phyloP scores from a whole-genome alignment of 768 basidiomycete genomes.

The Termitomyces bulborhizus region DNA sequence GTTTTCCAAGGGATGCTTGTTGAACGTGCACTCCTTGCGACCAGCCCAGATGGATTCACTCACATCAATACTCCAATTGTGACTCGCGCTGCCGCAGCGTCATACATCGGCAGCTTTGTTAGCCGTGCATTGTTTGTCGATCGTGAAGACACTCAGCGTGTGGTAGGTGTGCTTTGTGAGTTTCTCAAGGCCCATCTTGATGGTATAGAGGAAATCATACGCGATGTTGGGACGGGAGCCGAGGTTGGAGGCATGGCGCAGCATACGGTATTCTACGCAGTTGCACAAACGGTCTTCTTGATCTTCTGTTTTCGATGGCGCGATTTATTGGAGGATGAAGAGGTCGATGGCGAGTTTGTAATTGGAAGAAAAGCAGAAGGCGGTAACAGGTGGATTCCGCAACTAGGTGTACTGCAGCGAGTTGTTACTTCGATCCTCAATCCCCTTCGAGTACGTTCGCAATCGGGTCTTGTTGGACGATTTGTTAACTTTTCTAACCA shows the following conservation, averaged over 20 bases:
- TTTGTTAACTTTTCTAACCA: slow-evolving; percentile 21
- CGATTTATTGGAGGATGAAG: slow-evolving; percentile 68
- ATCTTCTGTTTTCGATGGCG: slow-evolving; percentile 99
- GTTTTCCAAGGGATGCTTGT: slow-evolving; percentile 94
- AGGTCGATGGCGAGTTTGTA: slow-evolving; percentile 40
- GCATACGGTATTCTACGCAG: slow-evolving; percentile 84
- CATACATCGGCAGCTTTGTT: slow-evolving; percentile 90
- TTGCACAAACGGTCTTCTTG: slow-evolving; percentile 86
- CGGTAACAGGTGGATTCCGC: slow-evolving; percentile 77
- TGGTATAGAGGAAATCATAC: slow-evolving; percentile 47
- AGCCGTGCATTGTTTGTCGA: slow-evolving; percentile 86
- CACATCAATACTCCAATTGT: slow-evolving; percentile 50
- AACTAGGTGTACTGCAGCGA: slow-evolving; percentile 72
- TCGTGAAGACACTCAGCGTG: slow-evolving; percentile 61
- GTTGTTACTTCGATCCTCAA: slow-evolving; percentile 80
- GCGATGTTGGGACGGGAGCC: slow-evolving; percentile 25
- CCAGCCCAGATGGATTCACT: slow-evolving; percentile 12
- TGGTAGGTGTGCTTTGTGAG: slow-evolving; percentile 80
- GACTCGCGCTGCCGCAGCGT: slow-evolving; percentile 87
- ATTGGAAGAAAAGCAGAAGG: slow-evolving; percentile 15
- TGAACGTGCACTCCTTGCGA: slow-evolving; percentile 69
- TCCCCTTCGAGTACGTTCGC: slow-evolving; percentile 68
- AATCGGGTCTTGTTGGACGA: background rate
- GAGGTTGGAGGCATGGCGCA: slow-evolving; percentile 25
- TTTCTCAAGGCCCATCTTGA: slow-evolving; percentile 78